Evolutionary conservation across 495 filamentous ascomycete genomes (phyloP), one percentile per base, ranked within the genome.

Genomic region (Podospora pseudoanserina): DNA sequence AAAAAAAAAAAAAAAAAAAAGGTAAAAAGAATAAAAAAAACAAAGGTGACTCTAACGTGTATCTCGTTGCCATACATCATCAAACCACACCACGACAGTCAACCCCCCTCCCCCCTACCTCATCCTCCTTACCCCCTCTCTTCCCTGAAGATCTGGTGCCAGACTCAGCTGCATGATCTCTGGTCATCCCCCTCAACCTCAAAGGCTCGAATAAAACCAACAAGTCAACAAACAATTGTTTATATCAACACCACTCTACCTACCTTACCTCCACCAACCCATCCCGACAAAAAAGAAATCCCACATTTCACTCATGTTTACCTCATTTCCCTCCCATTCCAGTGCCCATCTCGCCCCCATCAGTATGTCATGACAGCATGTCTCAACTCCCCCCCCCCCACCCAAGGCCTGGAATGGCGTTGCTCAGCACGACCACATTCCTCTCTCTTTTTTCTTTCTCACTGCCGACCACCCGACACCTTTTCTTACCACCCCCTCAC

Each of bases 391-490:
- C 20, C 23, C 23, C 23, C 23, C 23, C 23, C 23, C 23, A 23
- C 23, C 23, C 9, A 49, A 16, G 39, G 15, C 7, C 39, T 49
- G 39, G 55, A 58, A 58, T 58, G 55, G n/a, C 7, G 60, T 62
- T 62, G 60, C 60, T 62, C 60, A 20, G 60, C 60, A 62, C 60
- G 60, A 62, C 60, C n/a, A 27, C 60, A 62, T 62, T 62, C 60
- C 60, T 62, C 16, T 19, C 55, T 32, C 55, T 49, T 3, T 49
- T 16, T 11, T 13, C 5, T 13, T 11, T 1, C 15, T 11, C 9
- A 18, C 4, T 49, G 39, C 39, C 13, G 39, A 49, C 39, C 39
- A 49, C 2, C 39, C 39, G 15, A 16, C 39, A 11, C 9, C 56
- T 26, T 59, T 59, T 59, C 18, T 18, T 59, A 23, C 9, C 6